Percentiles rank a stretch among this genome's conserved stretches.
phyloP scores from a whole-genome alignment of 129 eudicot genomes.

The Pulicaria dysenterica region DNA sequence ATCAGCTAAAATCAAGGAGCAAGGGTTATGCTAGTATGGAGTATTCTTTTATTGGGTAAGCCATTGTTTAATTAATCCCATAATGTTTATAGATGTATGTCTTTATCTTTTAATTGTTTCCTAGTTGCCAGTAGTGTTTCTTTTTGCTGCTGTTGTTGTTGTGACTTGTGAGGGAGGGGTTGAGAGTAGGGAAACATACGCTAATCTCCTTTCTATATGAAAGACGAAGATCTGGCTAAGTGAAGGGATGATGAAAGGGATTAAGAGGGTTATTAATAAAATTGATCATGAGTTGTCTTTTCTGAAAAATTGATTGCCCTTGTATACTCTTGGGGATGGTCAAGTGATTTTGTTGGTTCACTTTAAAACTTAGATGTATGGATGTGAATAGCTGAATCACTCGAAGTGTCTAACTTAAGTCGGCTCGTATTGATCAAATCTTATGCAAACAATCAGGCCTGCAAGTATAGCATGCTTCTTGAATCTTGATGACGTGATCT shows the following conservation, averaged over 20 bases:
- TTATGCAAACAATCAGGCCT: neutral
- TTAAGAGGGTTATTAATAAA: neutral
- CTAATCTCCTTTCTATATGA: too few species aligned
- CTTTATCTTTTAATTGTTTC: neutral
- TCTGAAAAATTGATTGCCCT: slow-evolving; percentile 7
- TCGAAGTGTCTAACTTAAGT: slow-evolving; percentile 1
- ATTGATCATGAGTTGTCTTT: neutral
- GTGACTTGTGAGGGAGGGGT: too few species aligned
- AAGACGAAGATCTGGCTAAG: too few species aligned
- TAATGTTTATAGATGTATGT: neutral
- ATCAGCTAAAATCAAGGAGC: slow-evolving; percentile 97
- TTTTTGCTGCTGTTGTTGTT: too few species aligned
- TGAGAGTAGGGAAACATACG: too few species aligned
- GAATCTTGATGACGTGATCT: neutral
- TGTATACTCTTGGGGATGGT: neutral
- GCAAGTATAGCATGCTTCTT: neutral
- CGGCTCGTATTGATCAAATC: neutral
- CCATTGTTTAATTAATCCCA: neutral
- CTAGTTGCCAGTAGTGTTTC: neutral
- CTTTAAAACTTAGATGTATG: neutral
- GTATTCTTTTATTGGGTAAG: slow-evolving; percentile 87
- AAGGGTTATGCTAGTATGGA: slow-evolving; percentile 99
- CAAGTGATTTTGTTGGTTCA: neutral
- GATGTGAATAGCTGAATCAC: neutral
- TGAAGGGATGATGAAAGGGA: too few species aligned